Conservation (phyloP, 2,329 filamentous ascomycete genomes). For the Nothophoma quercina region DNA sequence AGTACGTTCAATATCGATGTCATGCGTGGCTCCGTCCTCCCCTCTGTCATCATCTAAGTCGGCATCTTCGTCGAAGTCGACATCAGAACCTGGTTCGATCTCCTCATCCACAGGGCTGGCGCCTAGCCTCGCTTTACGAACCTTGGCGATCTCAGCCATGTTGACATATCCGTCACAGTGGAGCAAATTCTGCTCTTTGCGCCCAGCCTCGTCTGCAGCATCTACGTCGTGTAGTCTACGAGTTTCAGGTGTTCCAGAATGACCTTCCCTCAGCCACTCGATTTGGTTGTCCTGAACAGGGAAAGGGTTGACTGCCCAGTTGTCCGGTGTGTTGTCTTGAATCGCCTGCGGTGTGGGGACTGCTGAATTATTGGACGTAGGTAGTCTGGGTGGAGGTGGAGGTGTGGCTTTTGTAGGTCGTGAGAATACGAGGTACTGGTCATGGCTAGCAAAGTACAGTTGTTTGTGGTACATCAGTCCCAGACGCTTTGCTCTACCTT, state of each 20-base stretch:
- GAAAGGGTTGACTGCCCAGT: constrained; percentile 69
- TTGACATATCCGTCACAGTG: constrained; percentile 71
- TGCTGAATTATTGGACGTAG: constrained; percentile 51
- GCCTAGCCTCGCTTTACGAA: constrained; percentile 64
- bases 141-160: constrained; percentile 63
- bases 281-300: constrained; percentile 62
- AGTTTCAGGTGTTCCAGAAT: constrained; percentile 52
- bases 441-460: constrained; percentile 70
- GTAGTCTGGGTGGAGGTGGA: constrained; percentile 65
- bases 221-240: constrained; percentile 63
- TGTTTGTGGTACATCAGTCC: constrained; percentile 70
- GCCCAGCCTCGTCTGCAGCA: constrained; percentile 65
- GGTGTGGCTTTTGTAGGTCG: constrained; percentile 65
- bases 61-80: constrained; percentile 62
- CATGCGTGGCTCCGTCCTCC: constrained; percentile 62
- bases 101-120: constrained; percentile 61
- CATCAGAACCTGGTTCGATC: constrained; percentile 60
- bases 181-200: constrained; percentile 65
- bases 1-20: constrained; percentile 64
- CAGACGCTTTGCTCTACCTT: constrained; percentile 64
- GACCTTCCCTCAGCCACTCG: constrained; percentile 61
- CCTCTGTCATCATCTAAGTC: constrained; percentile 49
- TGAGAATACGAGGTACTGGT: constrained; percentile 69
- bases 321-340: constrained; percentile 64
- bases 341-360: constrained; percentile 65